A percentile compares a stretch with the other conserved stretches of the same genome.
These are phyloP conservation scores for Gynandropsis gynandra DNA, from an alignment of 345 rosid species.

Conservation along the genomic window DNA sequence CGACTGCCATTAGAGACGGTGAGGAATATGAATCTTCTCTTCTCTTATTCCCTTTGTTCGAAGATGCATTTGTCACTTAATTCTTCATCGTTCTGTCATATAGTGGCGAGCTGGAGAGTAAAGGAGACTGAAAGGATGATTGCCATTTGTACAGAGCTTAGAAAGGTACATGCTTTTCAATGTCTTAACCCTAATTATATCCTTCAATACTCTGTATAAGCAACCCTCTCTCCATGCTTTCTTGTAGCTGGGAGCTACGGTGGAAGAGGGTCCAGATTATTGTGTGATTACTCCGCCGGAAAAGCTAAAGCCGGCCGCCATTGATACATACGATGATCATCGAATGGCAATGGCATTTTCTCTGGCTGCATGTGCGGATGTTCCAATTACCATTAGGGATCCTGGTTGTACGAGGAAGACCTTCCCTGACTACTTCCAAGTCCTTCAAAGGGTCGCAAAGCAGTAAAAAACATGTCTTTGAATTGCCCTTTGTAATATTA, in stretches of 20 bases:
- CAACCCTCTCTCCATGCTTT: background rate
- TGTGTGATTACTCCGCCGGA: constrained; percentile 94
- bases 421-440: constrained; percentile 92
- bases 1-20: constrained; percentile 97
- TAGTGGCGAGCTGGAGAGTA: constrained; percentile 99
- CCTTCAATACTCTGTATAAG: background rate
- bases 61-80: constrained; percentile 1
- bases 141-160: constrained; percentile 90
- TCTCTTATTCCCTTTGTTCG: background rate
- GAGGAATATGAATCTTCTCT: background rate
- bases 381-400: constrained; percentile 87
- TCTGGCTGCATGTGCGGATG: constrained; percentile 92
- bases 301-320: constrained; percentile 58
- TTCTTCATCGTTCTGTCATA: constrained; percentile 1
- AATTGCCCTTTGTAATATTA: background rate
- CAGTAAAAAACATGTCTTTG: constrained; percentile 17
- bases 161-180: constrained; percentile 44
- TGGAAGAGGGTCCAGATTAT: constrained; percentile 92
- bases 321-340: constrained; percentile 94
- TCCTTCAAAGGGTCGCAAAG: constrained; percentile 65
- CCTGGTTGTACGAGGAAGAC: constrained; percentile 91
- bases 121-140: constrained; percentile 97
- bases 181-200: background rate
- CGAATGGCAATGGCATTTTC: constrained; percentile 99
- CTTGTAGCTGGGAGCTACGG: constrained; percentile 82